Evolutionary conservation across 768 basidiomycete genomes (phyloP).

Genomic region (Rhizopogon sp.): DNA sequence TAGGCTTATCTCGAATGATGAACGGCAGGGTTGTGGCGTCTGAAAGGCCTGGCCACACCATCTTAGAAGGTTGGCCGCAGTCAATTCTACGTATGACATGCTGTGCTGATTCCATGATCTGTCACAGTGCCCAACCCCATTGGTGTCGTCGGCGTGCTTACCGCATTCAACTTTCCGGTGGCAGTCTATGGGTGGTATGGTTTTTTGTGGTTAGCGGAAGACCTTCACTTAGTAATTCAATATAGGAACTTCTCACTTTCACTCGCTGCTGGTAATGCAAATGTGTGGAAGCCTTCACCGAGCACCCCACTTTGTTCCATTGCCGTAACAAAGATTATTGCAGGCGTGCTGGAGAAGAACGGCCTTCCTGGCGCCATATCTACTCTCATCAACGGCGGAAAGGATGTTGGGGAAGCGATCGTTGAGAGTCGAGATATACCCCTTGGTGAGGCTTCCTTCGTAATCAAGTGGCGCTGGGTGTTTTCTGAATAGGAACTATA

Average conservation of each 20-base stretch:
- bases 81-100: neutral
- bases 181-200: conserved; percentile 87
- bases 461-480: neutral
- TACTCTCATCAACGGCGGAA: conserved; percentile 77
- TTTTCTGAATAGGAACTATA: neutral
- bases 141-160: conserved; percentile 67
- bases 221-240: neutral
- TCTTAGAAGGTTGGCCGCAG: conserved; percentile 66
- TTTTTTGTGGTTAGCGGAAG: neutral
- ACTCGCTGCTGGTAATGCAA: conserved; percentile 86
- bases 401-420: conserved; percentile 73
- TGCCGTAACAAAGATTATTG: conserved; percentile 82
- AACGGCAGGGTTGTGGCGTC: conserved; percentile 84
- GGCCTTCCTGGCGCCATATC: conserved; percentile 82
- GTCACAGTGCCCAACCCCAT: conserved; percentile 84
- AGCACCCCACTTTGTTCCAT: conserved; percentile 88
- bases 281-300: conserved; percentile 93
- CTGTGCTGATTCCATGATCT: conserved; percentile 10
- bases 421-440: conserved; percentile 73
- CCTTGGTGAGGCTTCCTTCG: conserved; percentile 48
- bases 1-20: conserved; percentile 92
- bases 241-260: conserved; percentile 86
- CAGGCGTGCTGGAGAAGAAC: conserved; percentile 76
- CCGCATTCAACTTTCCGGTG: conserved; percentile 96
- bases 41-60: conserved; percentile 86